phyloP scores from a whole-genome alignment of 2,329 filamentous ascomycete species.

The Alternaria ethzedia region DNA sequence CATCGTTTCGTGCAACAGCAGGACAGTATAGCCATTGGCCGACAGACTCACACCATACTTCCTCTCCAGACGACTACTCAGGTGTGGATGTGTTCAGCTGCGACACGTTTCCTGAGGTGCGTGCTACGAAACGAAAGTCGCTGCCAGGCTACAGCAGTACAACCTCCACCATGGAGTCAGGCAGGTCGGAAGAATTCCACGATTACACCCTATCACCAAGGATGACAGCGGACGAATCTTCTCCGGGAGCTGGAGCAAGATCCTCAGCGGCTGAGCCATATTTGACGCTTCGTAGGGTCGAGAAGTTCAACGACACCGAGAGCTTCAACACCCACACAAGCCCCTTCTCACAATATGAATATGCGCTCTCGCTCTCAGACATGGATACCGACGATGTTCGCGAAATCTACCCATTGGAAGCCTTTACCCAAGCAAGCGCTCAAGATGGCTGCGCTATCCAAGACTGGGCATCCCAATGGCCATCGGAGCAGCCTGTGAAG shows the following conservation, averaged over 20 bases:
- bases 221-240: background rate
- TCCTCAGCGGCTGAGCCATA: too few relatives aligned
- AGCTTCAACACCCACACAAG: accelerated
- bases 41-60: background rate
- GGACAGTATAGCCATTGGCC: background rate
- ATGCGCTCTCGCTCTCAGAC: background rate
- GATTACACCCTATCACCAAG: too few relatives aligned
- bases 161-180: background rate
- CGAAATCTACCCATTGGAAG: background rate
- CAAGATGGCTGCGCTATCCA: background rate
- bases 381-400: background rate
- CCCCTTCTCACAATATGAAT: background rate
- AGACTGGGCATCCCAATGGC: background rate
- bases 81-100: background rate
- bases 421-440: background rate
- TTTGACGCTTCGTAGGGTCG: background rate
- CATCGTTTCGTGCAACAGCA: background rate
- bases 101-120: too few relatives aligned
- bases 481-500: background rate
- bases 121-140: background rate
- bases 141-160: background rate
- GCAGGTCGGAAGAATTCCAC: background rate
- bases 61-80: background rate
- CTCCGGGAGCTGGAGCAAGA: background rate
- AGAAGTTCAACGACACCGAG: background rate